Conservation (phyloP, 176 grass and related monocot species). For the Aegilops longissima region DNA sequence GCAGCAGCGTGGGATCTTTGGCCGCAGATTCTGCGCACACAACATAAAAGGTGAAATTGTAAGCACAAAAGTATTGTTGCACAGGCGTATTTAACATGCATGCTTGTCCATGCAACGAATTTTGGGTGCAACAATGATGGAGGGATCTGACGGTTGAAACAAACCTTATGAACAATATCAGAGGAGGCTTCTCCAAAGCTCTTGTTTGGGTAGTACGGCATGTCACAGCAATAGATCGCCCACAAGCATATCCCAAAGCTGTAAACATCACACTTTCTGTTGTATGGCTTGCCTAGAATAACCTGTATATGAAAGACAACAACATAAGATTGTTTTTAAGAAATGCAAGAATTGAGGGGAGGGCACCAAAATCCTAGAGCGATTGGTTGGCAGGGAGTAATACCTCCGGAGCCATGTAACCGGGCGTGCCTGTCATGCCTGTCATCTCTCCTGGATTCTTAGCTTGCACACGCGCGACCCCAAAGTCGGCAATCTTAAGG, state of each 20-base stretch:
- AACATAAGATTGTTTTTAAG: not conserved
- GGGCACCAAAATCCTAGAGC: not conserved
- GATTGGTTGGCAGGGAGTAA: not conserved
- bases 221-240: slow-evolving; percentile 80
- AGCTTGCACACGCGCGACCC: slow-evolving; percentile 82
- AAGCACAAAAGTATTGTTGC: not conserved
- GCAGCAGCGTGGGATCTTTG: slow-evolving; percentile 68
- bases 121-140: not conserved
- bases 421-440: slow-evolving; percentile 78
- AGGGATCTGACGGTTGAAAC: not conserved
- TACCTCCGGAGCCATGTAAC: slow-evolving; percentile 97
- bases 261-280: slow-evolving; percentile 68
- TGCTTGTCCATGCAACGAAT: not conserved
- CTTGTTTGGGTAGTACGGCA: slow-evolving; percentile 72
- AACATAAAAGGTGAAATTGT: not conserved
- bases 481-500: slow-evolving; percentile 90
- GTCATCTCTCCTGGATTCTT: slow-evolving; percentile 89
- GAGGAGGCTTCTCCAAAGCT: slow-evolving; percentile 59
- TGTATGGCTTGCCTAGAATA: slow-evolving; percentile 69
- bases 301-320: slow-evolving; percentile 37
- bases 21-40: slow-evolving; percentile 51
- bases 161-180: slow-evolving; percentile 37
- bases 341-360: not conserved
- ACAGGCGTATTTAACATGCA: not conserved
- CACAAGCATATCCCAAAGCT: slow-evolving; percentile 71